phyloP scores from a whole-genome alignment of 345 rosid species.

The Eucalyptus marginata region DNA sequence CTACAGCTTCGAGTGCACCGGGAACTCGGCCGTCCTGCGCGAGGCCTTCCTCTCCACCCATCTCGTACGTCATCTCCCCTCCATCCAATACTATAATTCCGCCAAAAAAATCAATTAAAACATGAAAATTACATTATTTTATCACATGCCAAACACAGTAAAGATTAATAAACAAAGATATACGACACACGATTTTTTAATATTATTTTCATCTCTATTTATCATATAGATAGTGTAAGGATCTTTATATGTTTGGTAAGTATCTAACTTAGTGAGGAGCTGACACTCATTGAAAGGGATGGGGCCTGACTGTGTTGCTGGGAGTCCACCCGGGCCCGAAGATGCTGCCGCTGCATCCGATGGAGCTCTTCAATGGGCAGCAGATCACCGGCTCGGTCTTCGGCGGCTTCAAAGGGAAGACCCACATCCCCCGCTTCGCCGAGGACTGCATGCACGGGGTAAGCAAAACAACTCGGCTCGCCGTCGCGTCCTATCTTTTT shows the following conservation, averaged over 20 bases:
- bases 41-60: constrained; percentile 60
- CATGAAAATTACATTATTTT: too few relatives aligned
- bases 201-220: neutral
- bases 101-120: too few relatives aligned
- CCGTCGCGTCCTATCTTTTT: accelerated
- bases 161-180: neutral
- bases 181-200: too few relatives aligned
- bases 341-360: constrained; percentile 14
- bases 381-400: constrained; percentile 4
- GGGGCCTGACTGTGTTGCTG: constrained; percentile 1
- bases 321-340: constrained; percentile 1
- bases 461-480: accelerated
- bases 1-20: constrained; percentile 51
- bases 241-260: neutral
- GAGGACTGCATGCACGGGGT: constrained; percentile 10
- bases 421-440: neutral
- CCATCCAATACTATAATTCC: too few relatives aligned
- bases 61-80: neutral
- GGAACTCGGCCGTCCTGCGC: constrained; percentile 39
- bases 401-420: neutral
- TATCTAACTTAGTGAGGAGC: too few relatives aligned
- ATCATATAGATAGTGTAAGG: neutral
- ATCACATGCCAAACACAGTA: neutral
- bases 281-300: neutral
- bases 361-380: constrained; percentile 25